Evolutionary conservation across 805 yeast genomes (phyloP), one percentile per base, ranked within the genome.

Genomic region (Candida piceae): DNA sequence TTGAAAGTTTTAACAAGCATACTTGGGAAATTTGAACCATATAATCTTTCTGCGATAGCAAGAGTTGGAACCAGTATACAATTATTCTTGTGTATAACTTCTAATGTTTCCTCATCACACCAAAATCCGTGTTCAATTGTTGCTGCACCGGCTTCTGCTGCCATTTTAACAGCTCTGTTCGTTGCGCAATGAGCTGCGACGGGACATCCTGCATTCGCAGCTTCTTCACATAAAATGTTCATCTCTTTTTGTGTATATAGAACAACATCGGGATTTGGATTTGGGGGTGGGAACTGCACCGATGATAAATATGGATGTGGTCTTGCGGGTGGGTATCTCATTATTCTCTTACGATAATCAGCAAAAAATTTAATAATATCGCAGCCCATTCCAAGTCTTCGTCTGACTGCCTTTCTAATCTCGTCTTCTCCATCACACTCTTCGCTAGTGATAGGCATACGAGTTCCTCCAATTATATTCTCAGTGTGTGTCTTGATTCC

Each of bases 141-240:
- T 8, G 42, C 20, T 5, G 38, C 59, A 7, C 57, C 57, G 3
- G 59, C 59, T 18, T 38, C 41, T 3, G 55, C 50, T 4, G 59
- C 59, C 59, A 54, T 54, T 21, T 24, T 15, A 6, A 45, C 54
- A 13, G 52, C 53, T 13, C 45, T 44, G 26, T 51, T 51, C 6
- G 55, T 46, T 2, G 53, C 57, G 40, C 59, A 54, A 31, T 54
- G 59, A 3, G 57, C 59, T 0, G 57, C 57, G 10, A 51, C 55
- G 1, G 56, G 52, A 37, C 59, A 54, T 4, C 40, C 33, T 5
- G 55, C 54, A 36, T 49, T 51, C 8, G 22, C 29, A 1, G 56
- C 55, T 24, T 54, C 59, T 27, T 51, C 54, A 15, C 45, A 45
- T 6, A 54, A 16, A 4, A 49, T 49, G 31, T 53, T 33, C 59